Conservation (phyloP, 1,139 yeast genomes). For the Scheffersomyces illinoinensis region DNA sequence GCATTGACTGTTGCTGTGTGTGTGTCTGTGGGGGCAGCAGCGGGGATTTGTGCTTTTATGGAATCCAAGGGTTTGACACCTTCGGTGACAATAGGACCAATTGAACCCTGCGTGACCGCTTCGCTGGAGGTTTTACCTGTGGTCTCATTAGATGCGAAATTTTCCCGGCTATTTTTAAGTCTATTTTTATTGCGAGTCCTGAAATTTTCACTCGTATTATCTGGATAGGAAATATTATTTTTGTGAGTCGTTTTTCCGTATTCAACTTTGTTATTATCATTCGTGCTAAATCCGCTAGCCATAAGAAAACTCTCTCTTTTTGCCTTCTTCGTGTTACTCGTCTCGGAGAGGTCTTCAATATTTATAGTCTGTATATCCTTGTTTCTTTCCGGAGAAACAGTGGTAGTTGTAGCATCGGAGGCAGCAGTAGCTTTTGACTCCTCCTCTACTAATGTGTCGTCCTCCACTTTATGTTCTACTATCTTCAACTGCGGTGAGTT, state of each 20-base stretch:
- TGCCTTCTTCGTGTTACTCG: background rate
- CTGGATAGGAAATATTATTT: background rate
- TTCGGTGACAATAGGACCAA: background rate
- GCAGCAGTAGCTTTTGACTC: constrained; percentile 2
- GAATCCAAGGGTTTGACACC: background rate
- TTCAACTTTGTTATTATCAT: background rate
- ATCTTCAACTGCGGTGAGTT: constrained; percentile 5
- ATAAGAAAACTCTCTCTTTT: background rate
- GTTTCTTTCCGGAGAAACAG: background rate
- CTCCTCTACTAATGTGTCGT: constrained; percentile 26
- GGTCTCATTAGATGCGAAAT: background rate
- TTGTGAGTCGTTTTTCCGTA: background rate
- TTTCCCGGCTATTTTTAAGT: background rate
- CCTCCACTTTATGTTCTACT: constrained; percentile 17
- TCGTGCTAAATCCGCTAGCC: background rate
- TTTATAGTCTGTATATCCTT: background rate
- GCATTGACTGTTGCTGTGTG: background rate
- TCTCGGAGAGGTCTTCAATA: background rate
- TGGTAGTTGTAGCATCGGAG: background rate
- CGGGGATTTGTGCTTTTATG: background rate
- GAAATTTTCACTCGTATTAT: background rate
- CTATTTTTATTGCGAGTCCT: background rate
- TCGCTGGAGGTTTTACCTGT: background rate
- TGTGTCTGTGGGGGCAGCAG: background rate
- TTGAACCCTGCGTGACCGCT: background rate